phyloP scores from a whole-genome alignment of 306 rosid genomes.

The Malus fusca region DNA sequence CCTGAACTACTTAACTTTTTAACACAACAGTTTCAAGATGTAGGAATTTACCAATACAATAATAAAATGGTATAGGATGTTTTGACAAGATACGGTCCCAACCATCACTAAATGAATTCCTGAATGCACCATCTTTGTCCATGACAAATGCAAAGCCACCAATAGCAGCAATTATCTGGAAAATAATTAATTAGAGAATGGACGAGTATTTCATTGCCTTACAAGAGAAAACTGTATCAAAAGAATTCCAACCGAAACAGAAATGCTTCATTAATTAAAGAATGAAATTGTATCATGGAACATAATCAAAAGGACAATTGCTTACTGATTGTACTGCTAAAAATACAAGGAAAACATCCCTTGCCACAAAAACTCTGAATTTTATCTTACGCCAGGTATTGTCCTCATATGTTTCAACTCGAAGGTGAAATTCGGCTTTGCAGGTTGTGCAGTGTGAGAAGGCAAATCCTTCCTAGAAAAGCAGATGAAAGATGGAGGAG shows the following conservation, averaged over 20 bases:
- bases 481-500: not conserved
- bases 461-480: constrained; percentile 88
- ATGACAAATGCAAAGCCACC: constrained; percentile 86
- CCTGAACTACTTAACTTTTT: constrained; percentile 1
- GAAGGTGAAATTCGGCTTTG: constrained; percentile 94
- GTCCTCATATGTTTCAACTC: constrained; percentile 72
- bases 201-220: not conserved
- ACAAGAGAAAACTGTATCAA: not conserved
- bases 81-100: constrained; percentile 95
- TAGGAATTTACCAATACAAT: constrained; percentile 67
- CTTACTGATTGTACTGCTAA: constrained; percentile 96
- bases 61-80: constrained; percentile 96
- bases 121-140: constrained; percentile 94
- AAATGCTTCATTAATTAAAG: not conserved
- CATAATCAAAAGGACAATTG: not conserved
- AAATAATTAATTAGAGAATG: constrained; percentile 1
- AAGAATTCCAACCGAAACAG: not conserved
- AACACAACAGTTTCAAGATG: not conserved
- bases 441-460: constrained; percentile 98
- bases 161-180: constrained; percentile 76
- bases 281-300: not conserved
- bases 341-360: constrained; percentile 95
- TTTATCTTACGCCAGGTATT: constrained; percentile 81
- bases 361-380: constrained; percentile 88
- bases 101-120: constrained; percentile 89